A percentile compares a stretch with the other conserved stretches of the same genome.
These are phyloP conservation scores for Lyophyllum decastes DNA, from an alignment of 768 basidiomycete species.

Conservation along the genomic window DNA sequence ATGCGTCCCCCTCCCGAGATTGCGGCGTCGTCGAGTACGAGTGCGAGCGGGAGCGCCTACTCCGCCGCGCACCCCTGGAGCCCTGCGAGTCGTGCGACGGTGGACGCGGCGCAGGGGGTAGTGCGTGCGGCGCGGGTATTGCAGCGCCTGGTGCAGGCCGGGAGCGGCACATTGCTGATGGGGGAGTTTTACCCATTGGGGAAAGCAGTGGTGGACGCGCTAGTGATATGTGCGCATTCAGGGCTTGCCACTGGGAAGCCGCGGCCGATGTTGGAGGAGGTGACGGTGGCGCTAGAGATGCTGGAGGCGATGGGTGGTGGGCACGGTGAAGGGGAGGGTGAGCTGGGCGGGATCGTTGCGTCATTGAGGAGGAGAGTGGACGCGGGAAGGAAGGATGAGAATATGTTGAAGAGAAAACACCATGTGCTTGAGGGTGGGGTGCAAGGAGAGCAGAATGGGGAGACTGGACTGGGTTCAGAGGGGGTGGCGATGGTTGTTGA, in stretches of 20 bases:
- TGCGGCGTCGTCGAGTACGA: constrained; percentile 1
- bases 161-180: constrained; percentile 34
- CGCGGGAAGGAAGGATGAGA: constrained; percentile 17
- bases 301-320: constrained; percentile 21
- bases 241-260: constrained; percentile 45
- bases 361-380: constrained; percentile 25
- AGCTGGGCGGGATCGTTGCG: constrained; percentile 25
- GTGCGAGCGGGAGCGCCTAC: not conserved
- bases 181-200: constrained; percentile 57
- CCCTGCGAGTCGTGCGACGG: constrained; percentile 56
- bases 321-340: constrained; percentile 14
- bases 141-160: constrained; percentile 33
- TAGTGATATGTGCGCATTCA: constrained; percentile 63
- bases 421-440: constrained; percentile 13
- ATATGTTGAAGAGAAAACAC: constrained; percentile 32
- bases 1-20: constrained; percentile 31
- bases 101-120: constrained; percentile 68
- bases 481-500: not conserved
- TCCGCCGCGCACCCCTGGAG: constrained; percentile 34
- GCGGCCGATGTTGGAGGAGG: constrained; percentile 24
- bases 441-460: not conserved
- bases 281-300: constrained; percentile 24
- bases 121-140: constrained; percentile 51
- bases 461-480: not conserved
- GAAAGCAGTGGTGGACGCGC: constrained; percentile 66